A percentile compares a stretch with the other conserved stretches of the same genome.
These are phyloP conservation scores for Pyrrhoderma noxium DNA, from an alignment of 1,284 basidiomycete species.

Conservation along the genomic window DNA sequence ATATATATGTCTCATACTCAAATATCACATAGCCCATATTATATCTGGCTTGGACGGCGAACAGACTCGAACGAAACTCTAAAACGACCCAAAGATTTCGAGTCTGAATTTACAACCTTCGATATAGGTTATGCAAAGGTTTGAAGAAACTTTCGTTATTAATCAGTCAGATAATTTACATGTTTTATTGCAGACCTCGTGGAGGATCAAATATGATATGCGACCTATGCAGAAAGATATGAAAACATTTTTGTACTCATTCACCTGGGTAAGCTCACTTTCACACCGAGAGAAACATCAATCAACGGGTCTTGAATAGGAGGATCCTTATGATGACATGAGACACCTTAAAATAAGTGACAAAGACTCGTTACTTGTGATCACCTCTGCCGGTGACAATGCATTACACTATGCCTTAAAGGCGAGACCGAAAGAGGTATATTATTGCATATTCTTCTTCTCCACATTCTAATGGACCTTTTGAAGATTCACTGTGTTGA, in stretches of 20 bases:
- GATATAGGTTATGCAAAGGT: no score
- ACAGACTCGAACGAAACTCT: slow-evolving; percentile 40
- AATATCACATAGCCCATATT: slow-evolving; percentile 44
- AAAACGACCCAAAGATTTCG: background rate
- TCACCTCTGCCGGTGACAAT: slow-evolving; percentile 79
- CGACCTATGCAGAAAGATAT: slow-evolving; percentile 71
- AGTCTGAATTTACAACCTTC: no score
- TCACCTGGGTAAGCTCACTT: slow-evolving; percentile 51
- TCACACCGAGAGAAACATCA: no score
- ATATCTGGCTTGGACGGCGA: slow-evolving; percentile 71
- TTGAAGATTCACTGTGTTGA: slow-evolving; percentile 67
- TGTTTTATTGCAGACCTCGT: slow-evolving; percentile 35
- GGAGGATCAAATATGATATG: slow-evolving; percentile 75
- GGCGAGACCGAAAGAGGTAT: slow-evolving; percentile 48
- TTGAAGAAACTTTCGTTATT: no score
- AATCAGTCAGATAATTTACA: background rate
- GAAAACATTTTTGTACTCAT: slow-evolving; percentile 67
- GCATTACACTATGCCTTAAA: slow-evolving; percentile 75
- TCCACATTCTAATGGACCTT: background rate
- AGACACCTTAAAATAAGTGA: slow-evolving; percentile 52
- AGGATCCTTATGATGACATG: slow-evolving; percentile 77
- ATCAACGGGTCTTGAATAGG: no score
- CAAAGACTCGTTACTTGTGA: slow-evolving; percentile 67
- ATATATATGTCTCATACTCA: background rate
- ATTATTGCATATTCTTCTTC: background rate